These are phyloP conservation scores for Cordyceps tenuipes DNA, from an alignment of 2,329 filamentous ascomycete genomes.

Conservation along the genomic window DNA sequence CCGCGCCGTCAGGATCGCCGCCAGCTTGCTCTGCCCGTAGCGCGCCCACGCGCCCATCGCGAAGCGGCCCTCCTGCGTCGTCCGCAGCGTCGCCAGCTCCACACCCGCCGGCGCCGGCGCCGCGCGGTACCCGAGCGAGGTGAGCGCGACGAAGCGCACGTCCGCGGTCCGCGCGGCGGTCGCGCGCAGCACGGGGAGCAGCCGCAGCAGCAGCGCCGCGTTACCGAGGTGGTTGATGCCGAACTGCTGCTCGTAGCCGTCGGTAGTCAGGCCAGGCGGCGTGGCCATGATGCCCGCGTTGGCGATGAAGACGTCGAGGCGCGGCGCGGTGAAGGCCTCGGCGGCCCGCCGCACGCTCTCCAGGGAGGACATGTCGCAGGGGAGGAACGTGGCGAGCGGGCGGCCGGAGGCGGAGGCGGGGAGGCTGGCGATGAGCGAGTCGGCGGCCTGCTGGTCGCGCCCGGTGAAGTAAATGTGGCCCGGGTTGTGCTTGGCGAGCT, in stretches of 20 bases:
- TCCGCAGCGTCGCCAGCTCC: constrained; percentile 21
- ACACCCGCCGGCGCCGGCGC: constrained; percentile 21
- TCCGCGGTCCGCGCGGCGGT: constrained; percentile 14
- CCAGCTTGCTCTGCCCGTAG: constrained; percentile 44
- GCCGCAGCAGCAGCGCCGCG: constrained; percentile 23
- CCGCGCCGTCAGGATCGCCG: constrained; percentile 37
- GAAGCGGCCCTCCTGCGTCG: constrained; percentile 17
- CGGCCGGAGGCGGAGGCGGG: not conserved
- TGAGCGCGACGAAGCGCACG: constrained; percentile 20
- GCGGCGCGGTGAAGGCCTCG: constrained; percentile 27
- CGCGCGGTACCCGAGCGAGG: constrained; percentile 20
- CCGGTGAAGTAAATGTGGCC: constrained; percentile 47
- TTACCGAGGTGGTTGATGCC: constrained; percentile 28
- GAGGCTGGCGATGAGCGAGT: constrained; percentile 32
- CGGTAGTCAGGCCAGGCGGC: constrained; percentile 20
- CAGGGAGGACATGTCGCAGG: constrained; percentile 42
- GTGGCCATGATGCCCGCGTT: constrained; percentile 30
- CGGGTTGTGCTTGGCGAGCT: constrained; percentile 33
- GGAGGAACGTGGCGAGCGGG: constrained; percentile 24
- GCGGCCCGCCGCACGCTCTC: constrained; percentile 37
- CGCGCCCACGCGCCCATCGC: constrained; percentile 31
- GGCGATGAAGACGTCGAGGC: constrained; percentile 33
- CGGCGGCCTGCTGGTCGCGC: constrained; percentile 34
- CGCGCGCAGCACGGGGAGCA: constrained; percentile 21
- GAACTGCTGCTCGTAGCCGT: constrained; percentile 29